A percentile compares a stretch with the other conserved stretches of the same genome.
Evolutionary conservation across 106 monocot genomes (phyloP).

Genomic region (Dioscorea dumetorum): DNA sequence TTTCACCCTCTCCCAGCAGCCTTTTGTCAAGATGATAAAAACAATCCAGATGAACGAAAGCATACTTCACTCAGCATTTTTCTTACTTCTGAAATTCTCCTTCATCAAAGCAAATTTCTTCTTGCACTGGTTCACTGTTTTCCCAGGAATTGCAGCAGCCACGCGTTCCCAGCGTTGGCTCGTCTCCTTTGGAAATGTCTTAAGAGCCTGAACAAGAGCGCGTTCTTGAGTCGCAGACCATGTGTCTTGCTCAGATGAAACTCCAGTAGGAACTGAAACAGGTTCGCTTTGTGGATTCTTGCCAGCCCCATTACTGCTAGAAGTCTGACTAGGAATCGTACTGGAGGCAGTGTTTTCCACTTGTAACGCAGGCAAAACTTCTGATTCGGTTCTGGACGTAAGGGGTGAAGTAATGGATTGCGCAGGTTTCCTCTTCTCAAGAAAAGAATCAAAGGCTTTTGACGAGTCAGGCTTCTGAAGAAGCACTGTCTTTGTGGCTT

Average conservation of each 20-base stretch:
- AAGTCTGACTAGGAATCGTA: not conserved
- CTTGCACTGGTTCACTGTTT: conserved; percentile 81
- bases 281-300: not conserved
- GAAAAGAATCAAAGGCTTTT: conserved; percentile 88
- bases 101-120: conserved; percentile 80
- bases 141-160: conserved; percentile 70
- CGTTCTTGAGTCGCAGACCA: conserved; percentile 67
- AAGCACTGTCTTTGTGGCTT: conserved; percentile 89
- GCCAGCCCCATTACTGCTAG: not conserved
- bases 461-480: conserved; percentile 81
- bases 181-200: conserved; percentile 83
- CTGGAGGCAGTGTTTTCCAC: conserved; percentile 10
- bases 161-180: conserved; percentile 88
- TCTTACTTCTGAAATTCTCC: conserved; percentile 84
- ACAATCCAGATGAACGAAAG: too few species aligned
- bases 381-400: conserved; percentile 52
- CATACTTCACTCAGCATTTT: conserved; percentile 25
- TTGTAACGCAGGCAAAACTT: conserved; percentile 10
- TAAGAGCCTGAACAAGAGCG: conserved; percentile 85
- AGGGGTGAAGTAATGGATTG: conserved; percentile 70
- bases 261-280: conserved; percentile 27
- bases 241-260: conserved; percentile 40
- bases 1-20: too few species aligned
- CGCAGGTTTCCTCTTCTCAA: conserved; percentile 83
- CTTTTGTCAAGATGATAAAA: too few species aligned